Conservation (phyloP, 2,329 filamentous ascomycete species). For the Sporothrix variecibatus region DNA sequence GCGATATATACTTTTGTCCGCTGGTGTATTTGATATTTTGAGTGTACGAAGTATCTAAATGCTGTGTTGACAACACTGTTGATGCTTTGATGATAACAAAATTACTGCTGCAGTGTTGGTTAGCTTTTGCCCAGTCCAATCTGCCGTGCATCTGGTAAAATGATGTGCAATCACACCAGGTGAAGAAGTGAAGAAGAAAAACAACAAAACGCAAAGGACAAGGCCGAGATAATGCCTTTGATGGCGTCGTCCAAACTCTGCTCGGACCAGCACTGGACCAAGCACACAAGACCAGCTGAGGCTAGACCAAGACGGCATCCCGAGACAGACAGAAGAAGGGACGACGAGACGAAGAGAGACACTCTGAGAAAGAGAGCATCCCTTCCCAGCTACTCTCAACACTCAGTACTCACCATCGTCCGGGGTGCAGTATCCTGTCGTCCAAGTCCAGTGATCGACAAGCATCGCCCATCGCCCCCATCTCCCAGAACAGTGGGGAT, state of each 20-base stretch:
- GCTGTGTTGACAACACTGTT: neutral
- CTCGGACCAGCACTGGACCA: neutral
- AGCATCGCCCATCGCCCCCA: neutral
- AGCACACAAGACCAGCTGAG: neutral
- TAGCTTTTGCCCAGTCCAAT: neutral
- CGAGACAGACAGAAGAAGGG: neutral
- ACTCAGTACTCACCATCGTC: neutral
- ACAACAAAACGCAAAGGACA: neutral
- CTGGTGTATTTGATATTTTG: neutral
- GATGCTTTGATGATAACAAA: neutral
- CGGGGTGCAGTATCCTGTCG: neutral
- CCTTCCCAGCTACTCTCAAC: neutral
- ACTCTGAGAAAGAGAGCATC: neutral
- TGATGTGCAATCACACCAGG: neutral
- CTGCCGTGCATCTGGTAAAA: neutral
- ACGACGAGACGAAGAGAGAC: neutral
- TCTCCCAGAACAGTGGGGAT: slow-evolving; percentile 5
- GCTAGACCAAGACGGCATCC: neutral
- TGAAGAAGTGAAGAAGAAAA: neutral
- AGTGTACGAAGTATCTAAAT: neutral
- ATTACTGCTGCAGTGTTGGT: neutral
- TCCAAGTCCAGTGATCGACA: slow-evolving; percentile 1
- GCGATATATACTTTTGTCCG: neutral
- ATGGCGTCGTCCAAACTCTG: neutral
- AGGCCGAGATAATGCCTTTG: neutral